These are phyloP conservation scores for Solanum sitiens DNA, from an alignment of 257 asterid species.

Conservation along the genomic window DNA sequence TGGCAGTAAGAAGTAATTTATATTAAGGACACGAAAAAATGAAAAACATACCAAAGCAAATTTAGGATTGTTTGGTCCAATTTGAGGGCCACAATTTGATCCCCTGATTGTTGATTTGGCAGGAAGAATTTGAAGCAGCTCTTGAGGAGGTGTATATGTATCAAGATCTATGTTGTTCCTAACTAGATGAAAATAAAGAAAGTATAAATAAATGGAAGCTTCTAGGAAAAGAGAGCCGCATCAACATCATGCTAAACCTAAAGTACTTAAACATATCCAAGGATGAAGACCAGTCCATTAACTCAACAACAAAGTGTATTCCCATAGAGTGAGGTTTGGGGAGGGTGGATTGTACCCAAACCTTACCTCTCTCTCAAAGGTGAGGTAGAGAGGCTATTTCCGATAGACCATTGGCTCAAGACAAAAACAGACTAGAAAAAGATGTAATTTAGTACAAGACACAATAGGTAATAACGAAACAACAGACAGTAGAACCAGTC, in stretches of 20 bases:
- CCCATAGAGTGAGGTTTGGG: neutral
- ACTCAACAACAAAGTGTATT: neutral
- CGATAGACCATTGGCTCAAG: neutral
- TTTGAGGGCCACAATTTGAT: conserved; percentile 58
- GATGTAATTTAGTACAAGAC: neutral
- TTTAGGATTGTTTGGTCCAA: conserved; percentile 88
- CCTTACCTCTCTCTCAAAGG: neutral
- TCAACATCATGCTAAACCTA: neutral
- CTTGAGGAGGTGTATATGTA: conserved; percentile 65
- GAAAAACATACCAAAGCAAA: conserved; percentile 47
- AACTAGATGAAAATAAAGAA: conserved; percentile 30
- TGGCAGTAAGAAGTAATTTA: neutral
- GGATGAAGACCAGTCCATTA: neutral
- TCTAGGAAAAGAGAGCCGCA: neutral
- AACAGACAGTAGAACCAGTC: neutral
- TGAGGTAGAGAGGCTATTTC: neutral
- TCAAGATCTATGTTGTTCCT: conserved; percentile 80
- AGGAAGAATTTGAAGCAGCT: conserved; percentile 85
- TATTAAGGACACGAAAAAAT: neutral
- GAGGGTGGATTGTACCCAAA: neutral
- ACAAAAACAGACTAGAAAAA: neutral
- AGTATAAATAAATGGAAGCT: neutral
- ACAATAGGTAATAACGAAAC: neutral
- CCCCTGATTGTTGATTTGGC: conserved; percentile 57
- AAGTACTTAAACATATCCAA: neutral